phyloP scores from a whole-genome alignment of 805 yeast species.

The Lachancea cidri region DNA sequence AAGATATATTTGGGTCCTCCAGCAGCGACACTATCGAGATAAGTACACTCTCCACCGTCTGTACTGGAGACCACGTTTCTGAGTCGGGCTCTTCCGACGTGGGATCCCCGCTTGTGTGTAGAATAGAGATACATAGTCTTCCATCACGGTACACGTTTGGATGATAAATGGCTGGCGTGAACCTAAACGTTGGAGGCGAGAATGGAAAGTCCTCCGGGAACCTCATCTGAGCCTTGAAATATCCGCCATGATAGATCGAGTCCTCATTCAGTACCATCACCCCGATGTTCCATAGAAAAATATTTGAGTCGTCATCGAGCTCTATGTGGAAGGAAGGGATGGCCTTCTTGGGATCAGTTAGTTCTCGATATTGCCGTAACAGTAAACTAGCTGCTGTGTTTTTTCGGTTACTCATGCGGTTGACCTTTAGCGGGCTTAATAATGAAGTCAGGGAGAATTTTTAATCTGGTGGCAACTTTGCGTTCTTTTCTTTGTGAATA shows the following conservation, averaged over 20 bases:
- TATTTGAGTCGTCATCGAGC: conserved; percentile 53
- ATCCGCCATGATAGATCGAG: conserved; percentile 90
- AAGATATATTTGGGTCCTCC: conserved; percentile 88
- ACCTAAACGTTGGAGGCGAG: conserved; percentile 87
- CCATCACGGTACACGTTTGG: conserved; percentile 96
- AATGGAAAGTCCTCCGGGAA: conserved; percentile 91
- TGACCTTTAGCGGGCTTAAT: neutral
- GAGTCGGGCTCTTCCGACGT: conserved; percentile 87
- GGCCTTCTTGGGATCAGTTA: conserved; percentile 87
- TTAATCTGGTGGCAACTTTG: conserved; percentile 2
- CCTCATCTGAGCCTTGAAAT: conserved; percentile 88
- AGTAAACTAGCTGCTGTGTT: conserved; percentile 75
- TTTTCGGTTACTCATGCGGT: conserved; percentile 25
- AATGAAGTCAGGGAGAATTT: neutral
- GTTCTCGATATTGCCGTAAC: conserved; percentile 89
- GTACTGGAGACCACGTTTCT: conserved; percentile 93
- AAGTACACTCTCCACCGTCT: conserved; percentile 85
- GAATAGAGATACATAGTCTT: conserved; percentile 82
- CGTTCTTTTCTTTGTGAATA: neutral
- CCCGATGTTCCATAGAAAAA: conserved; percentile 75
- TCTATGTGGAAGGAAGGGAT: conserved; percentile 67
- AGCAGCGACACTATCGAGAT: conserved; percentile 84
- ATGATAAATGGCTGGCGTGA: conserved; percentile 89
- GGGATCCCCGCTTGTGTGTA: conserved; percentile 88
- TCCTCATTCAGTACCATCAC: conserved; percentile 88